phyloP scores from a whole-genome alignment of 768 basidiomycete species.

The Rhodotorula paludigena region DNA sequence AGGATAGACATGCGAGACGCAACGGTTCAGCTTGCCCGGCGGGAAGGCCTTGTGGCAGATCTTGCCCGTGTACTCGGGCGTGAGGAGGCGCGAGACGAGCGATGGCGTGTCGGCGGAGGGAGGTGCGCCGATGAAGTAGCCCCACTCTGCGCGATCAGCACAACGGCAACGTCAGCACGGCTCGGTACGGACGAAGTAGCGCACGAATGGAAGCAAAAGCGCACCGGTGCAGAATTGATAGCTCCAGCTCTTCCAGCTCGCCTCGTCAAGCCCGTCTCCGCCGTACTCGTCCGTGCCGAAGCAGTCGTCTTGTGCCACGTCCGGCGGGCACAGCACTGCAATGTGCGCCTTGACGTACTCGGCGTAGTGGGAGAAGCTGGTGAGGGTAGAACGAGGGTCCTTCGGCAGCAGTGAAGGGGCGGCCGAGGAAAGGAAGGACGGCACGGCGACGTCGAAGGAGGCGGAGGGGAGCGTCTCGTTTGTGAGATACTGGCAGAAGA shows the following conservation, averaged over 20 bases:
- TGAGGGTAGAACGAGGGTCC: conserved; percentile 21
- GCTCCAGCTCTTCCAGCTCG: conserved; percentile 72
- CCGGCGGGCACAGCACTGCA: conserved; percentile 60
- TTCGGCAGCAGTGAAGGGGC: conserved; percentile 26
- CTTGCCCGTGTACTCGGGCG: conserved; percentile 64
- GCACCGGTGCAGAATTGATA: conserved; percentile 57
- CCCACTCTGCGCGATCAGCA: conserved; percentile 75
- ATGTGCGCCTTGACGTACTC: conserved; percentile 59
- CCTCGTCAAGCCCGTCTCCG: conserved; percentile 60
- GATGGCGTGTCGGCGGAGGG: conserved; percentile 60
- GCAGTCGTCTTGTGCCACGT: conserved; percentile 60
- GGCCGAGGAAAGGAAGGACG: conserved; percentile 2
- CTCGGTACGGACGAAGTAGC: background rate
- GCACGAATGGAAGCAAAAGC: conserved; percentile 19
- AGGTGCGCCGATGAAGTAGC: conserved; percentile 65
- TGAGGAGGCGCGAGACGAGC: conserved; percentile 73
- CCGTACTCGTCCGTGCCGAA: conserved; percentile 72
- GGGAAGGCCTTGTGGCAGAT: conserved; percentile 60
- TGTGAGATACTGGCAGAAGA: conserved; percentile 51
- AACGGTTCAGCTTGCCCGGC: conserved; percentile 29
- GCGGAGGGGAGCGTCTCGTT: no score
- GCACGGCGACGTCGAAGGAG: conserved; percentile 1
- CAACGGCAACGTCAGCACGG: background rate
- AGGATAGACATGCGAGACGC: background rate
- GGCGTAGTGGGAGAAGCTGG: conserved; percentile 58